Percentiles rank a stretch among this genome's conserved stretches.
Conservation (phyloP, 331 rosid species). For the Spiraea crenata region DNA sequence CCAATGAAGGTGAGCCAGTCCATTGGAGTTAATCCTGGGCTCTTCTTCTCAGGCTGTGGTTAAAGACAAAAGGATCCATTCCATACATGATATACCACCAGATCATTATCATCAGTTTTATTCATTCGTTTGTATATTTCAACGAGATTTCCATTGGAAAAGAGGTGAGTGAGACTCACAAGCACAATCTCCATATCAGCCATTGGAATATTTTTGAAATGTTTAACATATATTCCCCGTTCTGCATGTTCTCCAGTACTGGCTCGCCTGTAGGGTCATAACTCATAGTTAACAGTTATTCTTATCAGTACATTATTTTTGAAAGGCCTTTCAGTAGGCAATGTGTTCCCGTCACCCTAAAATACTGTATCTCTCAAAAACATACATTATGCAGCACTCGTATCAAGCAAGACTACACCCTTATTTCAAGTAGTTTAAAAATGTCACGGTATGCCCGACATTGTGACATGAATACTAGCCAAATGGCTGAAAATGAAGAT, state of each 20-base stretch:
- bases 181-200: slow-evolving; percentile 99
- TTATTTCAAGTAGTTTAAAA: too few species aligned
- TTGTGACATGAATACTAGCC: too few species aligned
- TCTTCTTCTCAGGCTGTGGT: slow-evolving; percentile 92
- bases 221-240: slow-evolving; percentile 83
- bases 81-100: background rate
- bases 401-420: too few species aligned
- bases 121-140: slow-evolving; percentile 12
- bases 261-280: slow-evolving; percentile 58
- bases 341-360: too few species aligned
- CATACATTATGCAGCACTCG: too few species aligned
- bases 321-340: too few species aligned
- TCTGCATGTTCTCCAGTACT: slow-evolving; percentile 47
- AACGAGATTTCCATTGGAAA: background rate
- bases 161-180: slow-evolving; percentile 49
- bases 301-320: too few species aligned
- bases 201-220: slow-evolving; percentile 94
- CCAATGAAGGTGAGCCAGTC: slow-evolving; percentile 93
- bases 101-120: background rate
- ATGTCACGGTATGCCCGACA: too few species aligned
- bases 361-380: too few species aligned
- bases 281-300: background rate
- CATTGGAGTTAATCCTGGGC: slow-evolving; percentile 98
- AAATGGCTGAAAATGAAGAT: too few species aligned
- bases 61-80: slow-evolving; percentile 23